Evolutionary conservation across 2,329 filamentous ascomycete species (phyloP).

Genomic region (Ophiocordyceps australis): DNA sequence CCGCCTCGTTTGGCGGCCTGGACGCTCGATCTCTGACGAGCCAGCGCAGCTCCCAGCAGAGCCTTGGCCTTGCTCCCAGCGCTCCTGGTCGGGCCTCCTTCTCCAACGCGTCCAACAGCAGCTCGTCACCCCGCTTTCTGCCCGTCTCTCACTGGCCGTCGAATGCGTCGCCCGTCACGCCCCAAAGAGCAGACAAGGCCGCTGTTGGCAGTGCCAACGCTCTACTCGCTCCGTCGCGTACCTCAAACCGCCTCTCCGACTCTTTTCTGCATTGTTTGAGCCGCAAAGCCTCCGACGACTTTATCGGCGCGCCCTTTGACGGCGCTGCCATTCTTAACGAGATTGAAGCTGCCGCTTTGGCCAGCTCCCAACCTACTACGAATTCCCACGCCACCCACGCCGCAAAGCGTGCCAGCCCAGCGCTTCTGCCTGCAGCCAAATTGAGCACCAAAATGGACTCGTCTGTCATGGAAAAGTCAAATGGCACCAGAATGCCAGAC

Average conservation of each 20-base stretch:
- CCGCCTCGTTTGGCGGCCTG: slow-evolving; percentile 32
- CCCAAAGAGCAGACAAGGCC: slow-evolving; percentile 19
- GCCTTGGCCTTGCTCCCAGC: slow-evolving; percentile 39
- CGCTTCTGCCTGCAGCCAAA: slow-evolving; percentile 47
- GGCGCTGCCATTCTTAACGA: slow-evolving; percentile 41
- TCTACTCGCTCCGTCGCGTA: slow-evolving; percentile 4
- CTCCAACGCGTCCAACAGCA: slow-evolving; percentile 29
- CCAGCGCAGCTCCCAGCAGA: slow-evolving; percentile 47
- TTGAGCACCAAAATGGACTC: slow-evolving; percentile 17
- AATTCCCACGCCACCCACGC: slow-evolving; percentile 23
- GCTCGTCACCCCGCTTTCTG: slow-evolving; percentile 27
- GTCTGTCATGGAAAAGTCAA: slow-evolving; percentile 17
- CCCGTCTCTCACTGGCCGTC: slow-evolving; percentile 19
- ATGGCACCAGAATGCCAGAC: slow-evolving; percentile 18
- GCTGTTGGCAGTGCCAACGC: slow-evolving; percentile 4
- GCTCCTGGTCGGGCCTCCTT: slow-evolving; percentile 28
- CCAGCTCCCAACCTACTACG: slow-evolving; percentile 12
- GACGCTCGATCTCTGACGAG: slow-evolving; percentile 40
- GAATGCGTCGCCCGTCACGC: slow-evolving; percentile 26
- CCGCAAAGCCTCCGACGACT: slow-evolving; percentile 29
- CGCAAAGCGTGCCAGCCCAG: slow-evolving; percentile 31
- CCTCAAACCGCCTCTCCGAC: slow-evolving; percentile 6
- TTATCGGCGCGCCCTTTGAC: slow-evolving; percentile 49
- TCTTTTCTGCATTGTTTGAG: slow-evolving; percentile 4
- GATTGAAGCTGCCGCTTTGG: slow-evolving; percentile 31